These are phyloP conservation scores for Boechera stricta DNA, from an alignment of 345 rosid genomes.

Conservation along the genomic window DNA sequence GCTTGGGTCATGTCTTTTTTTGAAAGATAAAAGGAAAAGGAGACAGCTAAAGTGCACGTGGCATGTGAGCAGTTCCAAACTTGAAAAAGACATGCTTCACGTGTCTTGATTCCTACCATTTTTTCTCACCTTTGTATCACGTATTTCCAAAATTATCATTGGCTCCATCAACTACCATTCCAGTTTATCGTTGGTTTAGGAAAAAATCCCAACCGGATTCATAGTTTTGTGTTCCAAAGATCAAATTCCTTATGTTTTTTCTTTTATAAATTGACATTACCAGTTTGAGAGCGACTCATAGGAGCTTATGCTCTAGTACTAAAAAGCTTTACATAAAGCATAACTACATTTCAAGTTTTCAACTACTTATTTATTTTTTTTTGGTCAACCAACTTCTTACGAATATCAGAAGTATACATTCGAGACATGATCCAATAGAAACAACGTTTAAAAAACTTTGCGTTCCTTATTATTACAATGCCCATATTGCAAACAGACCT, in stretches of 20 bases:
- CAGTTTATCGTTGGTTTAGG: not conserved
- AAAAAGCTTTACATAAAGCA: not conserved
- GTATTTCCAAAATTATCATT: not conserved
- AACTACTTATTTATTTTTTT: constrained; percentile 7
- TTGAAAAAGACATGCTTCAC: constrained; percentile 27
- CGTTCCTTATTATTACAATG: constrained; percentile 37
- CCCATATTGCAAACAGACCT: constrained; percentile 24
- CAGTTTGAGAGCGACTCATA: not conserved
- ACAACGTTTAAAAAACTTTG: constrained; percentile 26
- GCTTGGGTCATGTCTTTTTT: constrained; percentile 15
- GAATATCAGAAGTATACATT: constrained; percentile 30
- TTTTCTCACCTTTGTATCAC: not conserved
- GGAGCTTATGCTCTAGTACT: not conserved
- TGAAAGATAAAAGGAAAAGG: not conserved
- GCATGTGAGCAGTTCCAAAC: constrained; percentile 29
- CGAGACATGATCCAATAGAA: constrained; percentile 23
- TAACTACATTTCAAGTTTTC: constrained; percentile 18
- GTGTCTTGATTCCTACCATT: constrained; percentile 20
- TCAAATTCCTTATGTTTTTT: too few species aligned
- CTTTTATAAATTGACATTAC: too few species aligned
- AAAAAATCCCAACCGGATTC: not conserved
- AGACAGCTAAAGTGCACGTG: constrained; percentile 31
- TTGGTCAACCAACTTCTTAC: too few species aligned
- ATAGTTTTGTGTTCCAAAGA: not conserved
- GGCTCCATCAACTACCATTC: not conserved